These are phyloP conservation scores for Phytophthora podocarpi DNA, from an alignment of 352 stramenopile genomes.

Conservation along the genomic window DNA sequence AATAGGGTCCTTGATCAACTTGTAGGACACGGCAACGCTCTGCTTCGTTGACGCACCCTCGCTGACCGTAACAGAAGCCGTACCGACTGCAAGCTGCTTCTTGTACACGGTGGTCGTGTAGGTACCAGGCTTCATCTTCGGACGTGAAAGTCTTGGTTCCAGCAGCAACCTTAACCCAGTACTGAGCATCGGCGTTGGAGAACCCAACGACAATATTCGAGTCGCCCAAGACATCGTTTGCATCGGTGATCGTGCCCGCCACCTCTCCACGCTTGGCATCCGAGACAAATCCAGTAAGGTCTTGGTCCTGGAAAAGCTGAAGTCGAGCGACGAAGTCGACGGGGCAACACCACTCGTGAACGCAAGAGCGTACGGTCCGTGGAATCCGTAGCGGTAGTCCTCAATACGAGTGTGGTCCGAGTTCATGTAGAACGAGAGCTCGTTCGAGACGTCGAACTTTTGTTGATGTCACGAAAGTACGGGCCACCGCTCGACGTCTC, in stretches of 20 bases:
- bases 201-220: conserved; percentile 40
- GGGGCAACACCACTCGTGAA: conserved; percentile 44
- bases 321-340: conserved; percentile 27
- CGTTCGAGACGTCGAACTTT: conserved; percentile 53
- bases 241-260: conserved; percentile 41
- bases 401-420: conserved; percentile 63
- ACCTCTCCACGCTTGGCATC: conserved; percentile 38
- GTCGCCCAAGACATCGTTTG: conserved; percentile 28
- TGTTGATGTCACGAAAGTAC: conserved; percentile 68
- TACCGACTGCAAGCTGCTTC: conserved; percentile 49
- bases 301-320: conserved; percentile 50
- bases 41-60: conserved; percentile 13
- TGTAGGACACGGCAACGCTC: conserved; percentile 37
- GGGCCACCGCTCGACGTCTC: conserved; percentile 50
- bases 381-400: conserved; percentile 59
- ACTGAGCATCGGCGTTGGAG: conserved; percentile 46
- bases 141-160: conserved; percentile 41
- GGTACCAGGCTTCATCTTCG: conserved; percentile 47
- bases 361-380: conserved; percentile 53
- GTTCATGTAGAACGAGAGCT: conserved; percentile 68
- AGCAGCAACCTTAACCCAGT: conserved; percentile 38
- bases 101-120: conserved; percentile 58
- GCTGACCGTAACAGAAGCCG: conserved; percentile 20
- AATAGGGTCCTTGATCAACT: conserved; percentile 24
- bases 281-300: conserved; percentile 43